Evolutionary conservation across 176 grass and related monocot species (phyloP), one percentile per base, ranked within the genome.

Genomic region (Calamus simplicifolius): DNA sequence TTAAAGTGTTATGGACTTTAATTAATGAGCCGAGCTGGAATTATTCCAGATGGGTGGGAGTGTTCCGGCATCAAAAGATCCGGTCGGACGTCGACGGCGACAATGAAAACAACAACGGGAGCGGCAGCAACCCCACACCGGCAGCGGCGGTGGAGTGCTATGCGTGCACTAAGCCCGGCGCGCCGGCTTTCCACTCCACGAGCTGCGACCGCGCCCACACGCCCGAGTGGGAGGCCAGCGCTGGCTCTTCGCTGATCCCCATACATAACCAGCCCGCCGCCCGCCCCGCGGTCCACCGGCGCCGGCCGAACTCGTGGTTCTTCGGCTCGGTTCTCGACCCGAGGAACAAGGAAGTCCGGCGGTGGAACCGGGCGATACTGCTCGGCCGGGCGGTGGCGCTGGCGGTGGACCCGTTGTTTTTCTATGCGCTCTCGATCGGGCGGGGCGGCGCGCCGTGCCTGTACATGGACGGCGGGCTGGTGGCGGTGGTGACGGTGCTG

Each of bases 131-230:
- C 16, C 6, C 29, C 2, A n/a, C 29, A n/a, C 64, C 64, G 5
- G 50, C 31, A 27, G 66, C 25, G 5, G 57, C 73, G 1, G 69
- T 57, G 1, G 92, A 97, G 79, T 97, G 92, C 75, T 97, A 97
- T 65, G 87, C 92, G 56, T 97, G 92, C 87, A 97, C 92, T 31
- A 87, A 87, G 82, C 84, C 92, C 0, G 83, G 92, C 16, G 87
- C 74, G 52, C 92, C 87, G 50, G 78, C 80, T 19, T 97, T 97
- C 73, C 92, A 97, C 62, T 97, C 92, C 53, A 97, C 92, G 58
- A 88, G 75, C n/a, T 97, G 92, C 79, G 92, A 97, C 78, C 84
- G 89, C 50, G 84, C 77, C 16, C 83, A 88, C 68, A 67, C 73
- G 54, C 86, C 92, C 51, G 84, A 72, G 76, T 97, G 92, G 92